Evolutionary conservation across 192 early-diverging fungal species (phyloP), one percentile per base, ranked within the genome.

Genomic region (Backusella sp.): DNA sequence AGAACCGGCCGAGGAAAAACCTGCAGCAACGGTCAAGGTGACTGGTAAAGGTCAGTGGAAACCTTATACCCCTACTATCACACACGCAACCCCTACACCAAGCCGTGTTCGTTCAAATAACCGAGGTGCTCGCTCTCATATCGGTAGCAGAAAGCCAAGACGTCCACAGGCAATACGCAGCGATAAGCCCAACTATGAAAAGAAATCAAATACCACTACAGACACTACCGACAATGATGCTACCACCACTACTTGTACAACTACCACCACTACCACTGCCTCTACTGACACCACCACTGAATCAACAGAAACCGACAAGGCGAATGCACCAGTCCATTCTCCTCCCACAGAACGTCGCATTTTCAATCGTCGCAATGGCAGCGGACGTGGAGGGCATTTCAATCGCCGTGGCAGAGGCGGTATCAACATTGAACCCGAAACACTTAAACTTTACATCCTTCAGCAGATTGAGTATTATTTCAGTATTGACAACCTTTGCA

Each of bases 401-500:
- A 68, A 26, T 21, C 75, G 68, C 37, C 67, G 49, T n/a, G 34
- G 19, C 15, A 52, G 34, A 52, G n/a, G 36, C 3, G 74, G 52
- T 77, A 68, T 79, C 8, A 67, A 77, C 19, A 66, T 80, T 44
- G 85, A 86, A 62, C 14, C 84, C 1, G 84, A 86, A 49, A 79
- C 82, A 19, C 81, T 91, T 66, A 86, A 90, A 73, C 73, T 74
- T 6, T 91, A 87, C 73, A 80, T 91, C 72, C 71, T 89, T 26
- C 90, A 90, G 66, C 90, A 91, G 80, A 83, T 91, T 74, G 92
- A 99, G 81, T 99, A 96, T 84, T 99, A 99, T 86, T 98, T 98
- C 77, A 96, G 94, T 66, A 90, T 98, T 56, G 97, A 98, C 49
- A 99, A 99, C 77, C 86, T 99, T 68, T 96, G 95, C 91, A 94